phyloP scores from a whole-genome alignment of 148 eudicot genomes.

The Oxyria digyna region DNA sequence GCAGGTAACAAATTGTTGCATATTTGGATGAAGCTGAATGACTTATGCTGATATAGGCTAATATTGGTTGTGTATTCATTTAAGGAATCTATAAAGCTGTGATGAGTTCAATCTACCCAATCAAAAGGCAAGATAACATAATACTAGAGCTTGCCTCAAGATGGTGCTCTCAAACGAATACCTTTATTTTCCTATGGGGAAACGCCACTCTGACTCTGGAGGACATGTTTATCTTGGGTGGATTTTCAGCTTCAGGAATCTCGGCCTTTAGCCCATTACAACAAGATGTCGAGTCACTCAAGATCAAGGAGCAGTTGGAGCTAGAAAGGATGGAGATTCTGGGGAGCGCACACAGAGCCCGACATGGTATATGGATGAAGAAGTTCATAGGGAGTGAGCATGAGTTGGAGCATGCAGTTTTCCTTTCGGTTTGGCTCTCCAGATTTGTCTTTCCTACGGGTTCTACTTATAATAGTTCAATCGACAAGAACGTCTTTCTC shows the following conservation, averaged over 20 bases:
- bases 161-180: constrained; percentile 22
- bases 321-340: background rate
- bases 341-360: background rate
- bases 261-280: constrained; percentile 12
- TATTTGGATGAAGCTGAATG: background rate
- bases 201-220: constrained; percentile 32
- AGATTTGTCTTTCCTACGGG: constrained; percentile 19
- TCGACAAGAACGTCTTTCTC: constrained; percentile 11
- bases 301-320: constrained; percentile 14
- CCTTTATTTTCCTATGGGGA: constrained; percentile 38
- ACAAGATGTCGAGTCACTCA: background rate
- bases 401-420: constrained; percentile 33
- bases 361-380: constrained; percentile 16
- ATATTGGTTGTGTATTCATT: background rate
- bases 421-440: constrained; percentile 36
- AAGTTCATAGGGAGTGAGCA: constrained; percentile 13
- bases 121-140: constrained; percentile 2
- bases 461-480: background rate
- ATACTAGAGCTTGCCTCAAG: constrained; percentile 18
- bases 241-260: constrained; percentile 32
- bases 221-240: constrained; percentile 32
- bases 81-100: constrained; percentile 18
- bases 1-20: background rate
- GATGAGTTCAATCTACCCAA: constrained; percentile 11
- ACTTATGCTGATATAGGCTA: too few species aligned